These are phyloP conservation scores for Pyrenula massariospora DNA, from an alignment of 495 filamentous ascomycete species.

Conservation along the genomic window DNA sequence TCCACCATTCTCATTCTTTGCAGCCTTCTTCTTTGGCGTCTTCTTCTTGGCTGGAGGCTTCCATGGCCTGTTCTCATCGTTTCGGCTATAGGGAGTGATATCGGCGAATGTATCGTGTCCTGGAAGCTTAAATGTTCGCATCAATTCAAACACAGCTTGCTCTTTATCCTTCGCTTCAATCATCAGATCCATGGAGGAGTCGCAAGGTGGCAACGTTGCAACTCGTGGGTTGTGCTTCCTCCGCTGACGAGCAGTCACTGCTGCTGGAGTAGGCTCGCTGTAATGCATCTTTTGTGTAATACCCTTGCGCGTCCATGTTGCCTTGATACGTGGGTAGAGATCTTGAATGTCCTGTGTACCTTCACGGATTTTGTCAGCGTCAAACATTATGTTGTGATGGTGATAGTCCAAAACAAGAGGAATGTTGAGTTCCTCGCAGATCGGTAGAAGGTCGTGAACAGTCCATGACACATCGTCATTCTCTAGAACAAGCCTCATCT, in stretches of 20 bases:
- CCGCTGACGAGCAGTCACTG: slow-evolving; percentile 63
- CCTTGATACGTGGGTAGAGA: slow-evolving; percentile 61
- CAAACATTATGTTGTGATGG: slow-evolving; percentile 91
- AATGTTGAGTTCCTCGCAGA: slow-evolving; percentile 89
- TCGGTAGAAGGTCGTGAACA: slow-evolving; percentile 80
- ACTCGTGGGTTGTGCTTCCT: slow-evolving; percentile 78
- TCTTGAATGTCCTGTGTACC: slow-evolving; percentile 72
- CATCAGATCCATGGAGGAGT: slow-evolving; percentile 82
- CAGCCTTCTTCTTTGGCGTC: slow-evolving; percentile 24
- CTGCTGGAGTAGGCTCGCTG: slow-evolving; percentile 62
- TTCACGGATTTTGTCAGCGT: slow-evolving; percentile 58
- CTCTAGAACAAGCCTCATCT: slow-evolving; percentile 76
- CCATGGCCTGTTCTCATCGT: slow-evolving; percentile 62
- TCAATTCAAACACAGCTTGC: slow-evolving; percentile 90
- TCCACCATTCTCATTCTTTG: slow-evolving; percentile 32
- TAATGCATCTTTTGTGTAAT: slow-evolving; percentile 98
- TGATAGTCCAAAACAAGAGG: slow-evolving; percentile 89
- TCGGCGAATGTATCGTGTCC: slow-evolving; percentile 66
- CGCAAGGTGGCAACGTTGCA: slow-evolving; percentile 66
- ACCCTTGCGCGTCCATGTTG: slow-evolving; percentile 76
- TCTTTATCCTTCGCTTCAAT: slow-evolving; percentile 99
- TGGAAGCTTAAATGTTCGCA: slow-evolving; percentile 74
- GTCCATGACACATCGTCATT: slow-evolving; percentile 90
- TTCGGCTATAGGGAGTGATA: slow-evolving; percentile 62
- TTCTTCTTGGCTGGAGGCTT: slow-evolving; percentile 33